Conservation (phyloP, 306 rosid species). For the Glycine tomentella region DNA sequence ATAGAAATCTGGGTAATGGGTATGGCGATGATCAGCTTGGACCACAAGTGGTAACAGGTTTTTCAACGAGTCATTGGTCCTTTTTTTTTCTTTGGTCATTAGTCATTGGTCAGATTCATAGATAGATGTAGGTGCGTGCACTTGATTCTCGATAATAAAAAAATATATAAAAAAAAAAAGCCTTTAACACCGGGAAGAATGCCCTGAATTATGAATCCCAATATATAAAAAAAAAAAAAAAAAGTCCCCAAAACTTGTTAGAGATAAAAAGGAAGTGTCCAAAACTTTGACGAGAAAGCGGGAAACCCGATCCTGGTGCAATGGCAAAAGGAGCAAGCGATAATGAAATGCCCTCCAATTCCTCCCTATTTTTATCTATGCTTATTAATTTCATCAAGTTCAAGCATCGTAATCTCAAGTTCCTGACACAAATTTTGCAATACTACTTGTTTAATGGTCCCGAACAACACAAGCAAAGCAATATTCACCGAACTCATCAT, state of each 20-base stretch:
- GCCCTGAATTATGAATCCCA: background rate
- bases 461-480: background rate
- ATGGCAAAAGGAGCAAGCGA: background rate
- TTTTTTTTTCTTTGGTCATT: background rate
- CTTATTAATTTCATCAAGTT: background rate
- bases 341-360: background rate
- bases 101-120: slow-evolving; percentile 4
- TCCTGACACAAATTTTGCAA: background rate
- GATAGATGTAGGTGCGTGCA: background rate
- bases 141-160: background rate
- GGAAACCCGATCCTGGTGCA: background rate
- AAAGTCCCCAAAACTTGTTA: background rate
- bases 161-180: background rate
- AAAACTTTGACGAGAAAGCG: background rate
- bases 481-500: background rate
- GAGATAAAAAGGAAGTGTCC: background rate
- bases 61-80: background rate
- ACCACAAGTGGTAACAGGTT: background rate
- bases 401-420: too few relatives aligned
- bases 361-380: background rate
- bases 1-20: background rate
- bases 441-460: background rate
- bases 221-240: background rate
- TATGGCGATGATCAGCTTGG: background rate
- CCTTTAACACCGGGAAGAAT: slow-evolving; percentile 4